Evolutionary conservation across 129 eudicot species (phyloP), one percentile per base, ranked within the genome.

Genomic region (Artemisia argyi): DNA sequence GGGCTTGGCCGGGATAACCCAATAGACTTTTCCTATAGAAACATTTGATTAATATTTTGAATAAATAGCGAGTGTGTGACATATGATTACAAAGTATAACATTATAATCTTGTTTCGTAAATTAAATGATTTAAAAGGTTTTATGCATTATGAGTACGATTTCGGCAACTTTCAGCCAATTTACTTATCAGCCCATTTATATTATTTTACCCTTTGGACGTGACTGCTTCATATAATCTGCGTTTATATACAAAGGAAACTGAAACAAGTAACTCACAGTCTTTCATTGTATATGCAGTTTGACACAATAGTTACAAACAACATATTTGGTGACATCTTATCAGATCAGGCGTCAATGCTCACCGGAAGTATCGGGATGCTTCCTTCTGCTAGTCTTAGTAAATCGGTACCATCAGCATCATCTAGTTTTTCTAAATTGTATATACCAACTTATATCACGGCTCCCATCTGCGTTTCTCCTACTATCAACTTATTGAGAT

Each of bases 281-380:
- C 73, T 61, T 22, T 22, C 17, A 15, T 68, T 69, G 2, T 32
- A 51, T 78, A 72, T 87, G 90, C 96, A 92, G 95, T 93, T 93
- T 81, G 98, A 20, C 22, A 20, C 22, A 20, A 20, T 93, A 63
- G 91, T 93, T 32, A 93, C 98, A 73, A 93, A 93, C 84, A 93
- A 93, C 75, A 87, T 93, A 79, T 89, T 93, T 68, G 98, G 98
- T 57, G 98, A 93, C 77, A 93, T 93, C 59, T 77, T 93, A 76
- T 93, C 98, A 3, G 98, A 93, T 47, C 96, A 93, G 71, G 98
- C 96, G 2, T 87, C 97, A 32, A 93, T 93, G 98, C 85, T 93
- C 54, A 89, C 95, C 2, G 98, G 98, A 72, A 93, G 96, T 57
- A 89, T 93, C 62, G 97, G 98, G 73, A 89, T 93, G 96, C 97